A percentile compares a stretch with the other conserved stretches of the same genome.
These are phyloP conservation scores for Botrytis elliptica DNA, from an alignment of 2,329 filamentous ascomycete genomes.

Conservation along the genomic window DNA sequence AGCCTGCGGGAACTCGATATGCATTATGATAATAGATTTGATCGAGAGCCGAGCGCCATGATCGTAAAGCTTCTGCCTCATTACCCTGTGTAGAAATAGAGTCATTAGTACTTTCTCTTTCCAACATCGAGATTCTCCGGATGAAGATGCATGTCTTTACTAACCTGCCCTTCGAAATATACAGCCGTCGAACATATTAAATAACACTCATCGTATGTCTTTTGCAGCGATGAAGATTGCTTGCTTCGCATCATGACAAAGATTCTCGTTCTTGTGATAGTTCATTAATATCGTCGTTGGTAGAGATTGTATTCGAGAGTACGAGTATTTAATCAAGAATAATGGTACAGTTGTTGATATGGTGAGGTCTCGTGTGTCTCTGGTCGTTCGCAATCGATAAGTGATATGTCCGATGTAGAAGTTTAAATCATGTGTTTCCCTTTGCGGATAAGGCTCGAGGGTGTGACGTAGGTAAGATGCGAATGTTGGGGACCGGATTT, in stretches of 20 bases:
- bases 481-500: not conserved
- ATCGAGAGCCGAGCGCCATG: constrained; percentile 85
- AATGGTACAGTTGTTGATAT: not conserved
- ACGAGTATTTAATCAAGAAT: not conserved
- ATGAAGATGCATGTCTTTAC: constrained; percentile 18
- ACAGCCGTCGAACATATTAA: constrained; percentile 92
- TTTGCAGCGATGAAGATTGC: constrained; percentile 76
- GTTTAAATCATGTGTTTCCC: constrained; percentile 8
- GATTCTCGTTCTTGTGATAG: not conserved
- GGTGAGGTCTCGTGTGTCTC: constrained; percentile 9
- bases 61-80: constrained; percentile 83
- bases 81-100: constrained; percentile 62
- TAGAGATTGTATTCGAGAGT: not conserved
- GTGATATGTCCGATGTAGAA: not conserved
- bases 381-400: constrained; percentile 10
- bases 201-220: constrained; percentile 97
- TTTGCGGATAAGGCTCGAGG: constrained; percentile 5
- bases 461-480: constrained; percentile 7
- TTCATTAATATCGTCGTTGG: constrained; percentile 4
- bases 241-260: constrained; percentile 52
- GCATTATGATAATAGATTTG: constrained; percentile 86
- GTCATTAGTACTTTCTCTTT: not conserved
- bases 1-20: constrained; percentile 67
- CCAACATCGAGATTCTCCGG: not conserved
- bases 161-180: constrained; percentile 90